Conservation (phyloP, 139 green algal genomes). For the Chlorokybus atmophyticus region DNA sequence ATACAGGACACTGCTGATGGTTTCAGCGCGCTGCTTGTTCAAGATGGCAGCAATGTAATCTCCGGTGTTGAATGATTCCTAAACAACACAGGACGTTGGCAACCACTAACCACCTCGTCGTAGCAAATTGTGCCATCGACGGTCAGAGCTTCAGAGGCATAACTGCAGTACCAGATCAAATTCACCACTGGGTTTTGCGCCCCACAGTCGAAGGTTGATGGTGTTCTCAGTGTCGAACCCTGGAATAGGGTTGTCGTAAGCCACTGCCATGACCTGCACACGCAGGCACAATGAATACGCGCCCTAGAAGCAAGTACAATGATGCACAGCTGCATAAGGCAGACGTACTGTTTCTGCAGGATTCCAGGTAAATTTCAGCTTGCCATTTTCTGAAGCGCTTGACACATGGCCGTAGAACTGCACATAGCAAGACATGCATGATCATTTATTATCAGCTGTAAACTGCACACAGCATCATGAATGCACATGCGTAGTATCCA, state of each 20-base stretch:
- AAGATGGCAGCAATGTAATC: constrained; percentile 73
- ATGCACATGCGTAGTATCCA: too few species aligned
- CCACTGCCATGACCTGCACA: constrained; percentile 34
- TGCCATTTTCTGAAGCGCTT: constrained; percentile 18
- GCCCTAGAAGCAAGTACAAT: neutral
- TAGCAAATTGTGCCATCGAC: too few species aligned
- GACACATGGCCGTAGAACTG: constrained; percentile 57
- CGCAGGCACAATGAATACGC: too few species aligned
- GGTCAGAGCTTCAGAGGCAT: too few species aligned
- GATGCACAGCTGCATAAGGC: neutral
- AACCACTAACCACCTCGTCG: too few species aligned
- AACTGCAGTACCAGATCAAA: constrained; percentile 85
- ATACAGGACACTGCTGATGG: constrained; percentile 93
- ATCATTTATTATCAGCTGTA: too few species aligned
- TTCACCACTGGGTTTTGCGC: constrained; percentile 70
- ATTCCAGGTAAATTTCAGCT: constrained; percentile 38
- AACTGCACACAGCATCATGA: too few species aligned
- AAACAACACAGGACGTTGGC: too few species aligned
- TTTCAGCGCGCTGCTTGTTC: constrained; percentile 65
- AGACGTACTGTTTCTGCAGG: constrained; percentile 44
- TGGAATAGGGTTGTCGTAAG: constrained; percentile 90
- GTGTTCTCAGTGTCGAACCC: constrained; percentile 78
- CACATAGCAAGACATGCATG: too few species aligned
- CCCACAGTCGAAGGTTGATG: constrained; percentile 95
- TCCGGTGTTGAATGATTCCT: constrained; percentile 64